phyloP scores from a whole-genome alignment of 495 filamentous ascomycete genomes.

The Aspergillus carlsbadensis region DNA sequence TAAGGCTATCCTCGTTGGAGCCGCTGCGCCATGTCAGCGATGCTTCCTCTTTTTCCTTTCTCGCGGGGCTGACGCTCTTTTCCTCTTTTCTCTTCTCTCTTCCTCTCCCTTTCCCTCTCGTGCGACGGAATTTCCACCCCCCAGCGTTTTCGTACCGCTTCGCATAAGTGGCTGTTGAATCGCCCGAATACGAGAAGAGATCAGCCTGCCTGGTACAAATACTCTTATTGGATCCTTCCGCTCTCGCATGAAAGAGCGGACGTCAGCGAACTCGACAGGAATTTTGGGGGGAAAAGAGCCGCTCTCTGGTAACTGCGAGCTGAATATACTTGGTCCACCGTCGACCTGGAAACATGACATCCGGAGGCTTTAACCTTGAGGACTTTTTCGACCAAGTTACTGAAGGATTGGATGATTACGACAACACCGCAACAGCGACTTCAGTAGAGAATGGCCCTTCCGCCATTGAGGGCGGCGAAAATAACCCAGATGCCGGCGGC shows the following conservation, averaged over 20 bases:
- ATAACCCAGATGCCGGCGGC: too few species aligned
- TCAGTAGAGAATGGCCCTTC: too few species aligned
- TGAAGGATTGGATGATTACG: too few species aligned
- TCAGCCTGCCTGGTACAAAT: background rate
- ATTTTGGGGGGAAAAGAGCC: background rate
- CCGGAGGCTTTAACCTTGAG: too few species aligned
- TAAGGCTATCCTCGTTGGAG: constrained; percentile 7
- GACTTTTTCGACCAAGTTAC: too few species aligned
- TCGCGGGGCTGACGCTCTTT: constrained; percentile 12
- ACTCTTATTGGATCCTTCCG: background rate
- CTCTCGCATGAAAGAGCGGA: constrained; percentile 6
- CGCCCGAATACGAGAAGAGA: constrained; percentile 5
- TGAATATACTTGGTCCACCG: background rate
- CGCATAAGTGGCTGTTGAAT: background rate
- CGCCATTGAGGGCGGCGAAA: too few species aligned
- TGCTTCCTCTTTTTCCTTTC: constrained; percentile 10
- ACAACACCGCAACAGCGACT: too few species aligned
- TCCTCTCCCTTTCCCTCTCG: constrained; percentile 18
- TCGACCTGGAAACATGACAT: too few species aligned
- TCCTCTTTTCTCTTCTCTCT: constrained; percentile 6
- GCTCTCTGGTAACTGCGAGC: background rate
- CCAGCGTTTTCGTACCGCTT: background rate
- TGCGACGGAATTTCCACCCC: constrained; percentile 3
- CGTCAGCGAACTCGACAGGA: background rate
- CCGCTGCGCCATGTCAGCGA: constrained; percentile 23